These are phyloP conservation scores for Colletotrichum camelliae DNA, from an alignment of 2,329 filamentous ascomycete genomes.

Conservation along the genomic window DNA sequence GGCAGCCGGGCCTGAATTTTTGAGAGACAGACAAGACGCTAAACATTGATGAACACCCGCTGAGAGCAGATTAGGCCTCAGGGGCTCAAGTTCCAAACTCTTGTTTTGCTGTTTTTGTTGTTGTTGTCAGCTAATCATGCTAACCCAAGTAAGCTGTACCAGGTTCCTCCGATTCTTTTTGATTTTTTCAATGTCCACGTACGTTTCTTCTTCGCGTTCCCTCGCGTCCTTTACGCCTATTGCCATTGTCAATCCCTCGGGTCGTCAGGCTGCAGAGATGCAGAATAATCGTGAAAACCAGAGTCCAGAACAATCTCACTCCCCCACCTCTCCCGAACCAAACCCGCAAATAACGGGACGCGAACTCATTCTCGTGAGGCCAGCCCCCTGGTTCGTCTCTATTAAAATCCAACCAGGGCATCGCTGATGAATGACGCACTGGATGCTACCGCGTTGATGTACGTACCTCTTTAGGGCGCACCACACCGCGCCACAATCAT, in stretches of 20 bases:
- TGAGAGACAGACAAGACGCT: constrained; percentile 3
- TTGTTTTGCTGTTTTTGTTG: background rate
- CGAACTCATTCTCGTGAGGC: constrained; percentile 6
- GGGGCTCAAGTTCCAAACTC: background rate
- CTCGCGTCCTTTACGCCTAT: background rate
- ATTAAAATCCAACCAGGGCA: background rate
- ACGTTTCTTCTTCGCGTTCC: background rate
- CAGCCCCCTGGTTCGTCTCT: background rate
- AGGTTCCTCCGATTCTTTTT: background rate
- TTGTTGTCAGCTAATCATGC: background rate
- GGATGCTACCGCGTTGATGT: background rate
- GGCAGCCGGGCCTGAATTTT: background rate
- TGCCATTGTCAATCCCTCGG: background rate
- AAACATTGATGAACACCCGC: background rate
- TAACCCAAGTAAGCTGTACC: background rate
- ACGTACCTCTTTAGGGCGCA: background rate
- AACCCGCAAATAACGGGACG: constrained; percentile 6
- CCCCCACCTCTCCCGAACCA: constrained; percentile 1
- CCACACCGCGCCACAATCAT: constrained; percentile 10
- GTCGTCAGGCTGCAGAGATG: background rate
- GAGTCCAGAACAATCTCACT: background rate
- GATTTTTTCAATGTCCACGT: background rate
- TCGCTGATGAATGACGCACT: constrained; percentile 13
- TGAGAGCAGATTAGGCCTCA: background rate
- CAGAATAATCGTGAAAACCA: background rate